These are phyloP conservation scores for Dactylellina drechsleri DNA, from an alignment of 2,329 filamentous ascomycete species.

Conservation along the genomic window DNA sequence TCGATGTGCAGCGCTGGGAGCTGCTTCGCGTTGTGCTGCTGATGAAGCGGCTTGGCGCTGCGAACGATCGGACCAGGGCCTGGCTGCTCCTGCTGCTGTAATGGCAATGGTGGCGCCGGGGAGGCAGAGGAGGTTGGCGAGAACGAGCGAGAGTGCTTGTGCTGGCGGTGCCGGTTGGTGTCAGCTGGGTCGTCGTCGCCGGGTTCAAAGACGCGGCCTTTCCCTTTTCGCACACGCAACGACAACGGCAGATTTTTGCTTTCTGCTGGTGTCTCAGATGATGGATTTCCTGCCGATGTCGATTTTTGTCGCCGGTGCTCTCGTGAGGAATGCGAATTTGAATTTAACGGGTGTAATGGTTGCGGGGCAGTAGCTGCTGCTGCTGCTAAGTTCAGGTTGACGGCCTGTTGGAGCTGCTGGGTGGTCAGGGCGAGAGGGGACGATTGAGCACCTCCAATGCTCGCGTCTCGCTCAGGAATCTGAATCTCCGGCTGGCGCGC, in stretches of 20 bases:
- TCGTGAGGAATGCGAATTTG: slow-evolving; percentile 5
- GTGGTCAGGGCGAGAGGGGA: slow-evolving; percentile 11
- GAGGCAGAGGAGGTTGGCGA: slow-evolving; percentile 1
- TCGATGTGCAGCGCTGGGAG: slow-evolving; percentile 31
- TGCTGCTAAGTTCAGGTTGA: too few relatives aligned
- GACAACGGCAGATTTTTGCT: slow-evolving; percentile 21
- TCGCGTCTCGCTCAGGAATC: slow-evolving; percentile 52
- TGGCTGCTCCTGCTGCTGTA: not conserved
- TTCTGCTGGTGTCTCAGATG: slow-evolving; percentile 12
- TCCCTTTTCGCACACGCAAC: slow-evolving; percentile 50
- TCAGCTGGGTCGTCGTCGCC: slow-evolving; percentile 1
- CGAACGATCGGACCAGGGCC: not conserved
- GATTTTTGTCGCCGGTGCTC: slow-evolving; percentile 18
- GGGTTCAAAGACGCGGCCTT: slow-evolving; percentile 48
- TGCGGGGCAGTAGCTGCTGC: not conserved
- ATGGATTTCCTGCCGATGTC: not conserved
- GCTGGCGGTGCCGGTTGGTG: too few relatives aligned
- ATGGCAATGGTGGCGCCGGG: not conserved
- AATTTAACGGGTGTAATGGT: not conserved
- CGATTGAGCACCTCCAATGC: slow-evolving; percentile 32
- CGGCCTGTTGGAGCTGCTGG: slow-evolving; percentile 2
- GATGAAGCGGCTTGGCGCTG: slow-evolving; percentile 20
- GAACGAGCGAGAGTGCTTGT: too few relatives aligned
- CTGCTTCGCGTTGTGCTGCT: slow-evolving; percentile 25
- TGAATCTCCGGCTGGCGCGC: slow-evolving; percentile 40